Percentiles rank a stretch among this genome's conserved stretches.
Conservation (phyloP, 768 basidiomycete genomes). For the Tubosaeta sp. region DNA sequence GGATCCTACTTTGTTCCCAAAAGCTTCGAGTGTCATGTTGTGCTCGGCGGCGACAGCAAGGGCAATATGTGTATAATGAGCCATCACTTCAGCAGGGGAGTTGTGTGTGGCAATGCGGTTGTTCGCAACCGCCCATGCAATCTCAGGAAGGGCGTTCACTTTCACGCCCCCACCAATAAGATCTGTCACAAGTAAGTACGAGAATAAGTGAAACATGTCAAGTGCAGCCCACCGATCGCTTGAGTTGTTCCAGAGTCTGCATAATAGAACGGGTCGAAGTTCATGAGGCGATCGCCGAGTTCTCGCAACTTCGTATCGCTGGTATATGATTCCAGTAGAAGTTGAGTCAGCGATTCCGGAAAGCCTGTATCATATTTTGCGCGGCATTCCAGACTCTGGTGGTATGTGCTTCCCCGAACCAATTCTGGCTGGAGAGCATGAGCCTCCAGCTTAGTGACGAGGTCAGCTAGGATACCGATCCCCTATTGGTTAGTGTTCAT, state of each 20-base stretch:
- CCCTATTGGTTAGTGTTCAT: too few species aligned
- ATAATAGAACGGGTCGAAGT: constrained; percentile 21
- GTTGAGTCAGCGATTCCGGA: constrained; percentile 16
- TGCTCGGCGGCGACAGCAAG: constrained; percentile 25
- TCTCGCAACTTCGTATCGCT: too few species aligned
- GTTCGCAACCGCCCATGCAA: constrained; percentile 33
- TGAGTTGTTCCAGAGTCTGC: constrained; percentile 26
- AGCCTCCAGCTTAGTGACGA: too few species aligned
- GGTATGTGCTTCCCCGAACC: too few species aligned
- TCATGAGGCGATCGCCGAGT: constrained; percentile 12
- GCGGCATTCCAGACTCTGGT: too few species aligned
- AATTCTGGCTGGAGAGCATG: too few species aligned
- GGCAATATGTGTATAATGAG: constrained; percentile 6
- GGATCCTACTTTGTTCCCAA: constrained; percentile 32
- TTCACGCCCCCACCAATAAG: too few species aligned
- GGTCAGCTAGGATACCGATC: too few species aligned
- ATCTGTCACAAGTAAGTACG: too few species aligned
- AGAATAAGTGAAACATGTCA: constrained; percentile 31
- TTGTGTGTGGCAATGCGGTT: too few species aligned
- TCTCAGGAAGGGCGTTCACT: too few species aligned
- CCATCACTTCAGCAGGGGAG: constrained; percentile 13
- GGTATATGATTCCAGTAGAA: constrained; percentile 20
- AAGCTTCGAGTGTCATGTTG: constrained; percentile 39
- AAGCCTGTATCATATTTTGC: constrained; percentile 38
- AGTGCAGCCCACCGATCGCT: constrained; percentile 18